These are phyloP conservation scores for Umbellularia californica DNA, from an alignment of 164 flowering plant genomes.

Conservation along the genomic window DNA sequence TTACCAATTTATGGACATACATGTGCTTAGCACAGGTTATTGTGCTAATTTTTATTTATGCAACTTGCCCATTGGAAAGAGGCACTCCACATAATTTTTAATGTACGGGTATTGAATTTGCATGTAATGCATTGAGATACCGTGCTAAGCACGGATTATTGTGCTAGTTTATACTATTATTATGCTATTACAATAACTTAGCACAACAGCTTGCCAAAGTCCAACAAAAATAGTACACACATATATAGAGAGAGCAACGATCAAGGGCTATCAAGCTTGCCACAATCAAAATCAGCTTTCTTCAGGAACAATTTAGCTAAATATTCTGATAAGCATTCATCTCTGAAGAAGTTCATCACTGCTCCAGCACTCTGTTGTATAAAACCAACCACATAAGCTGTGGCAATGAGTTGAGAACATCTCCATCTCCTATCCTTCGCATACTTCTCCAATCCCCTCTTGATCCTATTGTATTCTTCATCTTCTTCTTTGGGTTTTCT, in stretches of 20 bases:
- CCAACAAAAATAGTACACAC: too few species aligned
- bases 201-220: too few species aligned
- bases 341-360: slow-evolving; percentile 15
- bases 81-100: too few species aligned
- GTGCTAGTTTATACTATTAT: too few species aligned
- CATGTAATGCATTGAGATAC: too few species aligned
- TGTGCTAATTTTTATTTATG: too few species aligned
- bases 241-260: not conserved
- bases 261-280: slow-evolving; percentile 2
- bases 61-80: too few species aligned
- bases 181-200: too few species aligned
- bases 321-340: slow-evolving; percentile 6
- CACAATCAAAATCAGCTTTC: slow-evolving; percentile 18
- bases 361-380: slow-evolving; percentile 13
- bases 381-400: slow-evolving; percentile 15
- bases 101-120: too few species aligned
- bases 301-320: slow-evolving; percentile 13
- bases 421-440: slow-evolving; percentile 19
- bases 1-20: too few species aligned
- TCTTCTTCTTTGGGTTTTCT: slow-evolving; percentile 31
- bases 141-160: too few species aligned
- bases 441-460: slow-evolving; percentile 12
- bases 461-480: slow-evolving; percentile 21
- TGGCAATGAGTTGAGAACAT: slow-evolving; percentile 7
- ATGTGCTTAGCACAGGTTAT: too few species aligned